phyloP scores from a whole-genome alignment of 768 basidiomycete species.

The Trametes meyenii region DNA sequence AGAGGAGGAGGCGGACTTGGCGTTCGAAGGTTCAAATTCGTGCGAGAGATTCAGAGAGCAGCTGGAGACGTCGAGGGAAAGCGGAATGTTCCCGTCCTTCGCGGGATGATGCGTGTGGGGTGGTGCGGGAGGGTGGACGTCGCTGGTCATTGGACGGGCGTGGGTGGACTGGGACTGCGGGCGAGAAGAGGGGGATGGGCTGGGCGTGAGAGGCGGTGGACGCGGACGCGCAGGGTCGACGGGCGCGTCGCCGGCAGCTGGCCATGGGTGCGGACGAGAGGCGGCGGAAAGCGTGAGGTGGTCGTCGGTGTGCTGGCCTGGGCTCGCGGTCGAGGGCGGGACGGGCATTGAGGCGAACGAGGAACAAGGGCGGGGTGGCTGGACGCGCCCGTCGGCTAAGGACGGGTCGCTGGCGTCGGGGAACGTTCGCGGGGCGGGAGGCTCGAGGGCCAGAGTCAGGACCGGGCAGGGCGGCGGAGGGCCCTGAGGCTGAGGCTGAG shows the following conservation, averaged over 20 bases:
- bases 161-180: too few relatives aligned
- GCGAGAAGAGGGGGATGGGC: too few relatives aligned
- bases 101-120: slow-evolving; percentile 20
- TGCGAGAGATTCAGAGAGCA: neutral
- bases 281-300: too few relatives aligned
- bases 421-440: slow-evolving; percentile 13
- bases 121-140: neutral
- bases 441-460: neutral
- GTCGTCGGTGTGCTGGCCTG: too few relatives aligned
- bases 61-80: neutral
- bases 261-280: too few relatives aligned
- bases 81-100: slow-evolving; percentile 13
- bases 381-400: neutral
- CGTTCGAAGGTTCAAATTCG: too few relatives aligned
- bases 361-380: neutral
- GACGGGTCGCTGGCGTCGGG: neutral
- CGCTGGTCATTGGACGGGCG: neutral
- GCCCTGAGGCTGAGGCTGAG: neutral
- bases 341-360: neutral
- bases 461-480: neutral
- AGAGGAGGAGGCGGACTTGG: too few relatives aligned
- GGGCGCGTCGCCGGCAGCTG: too few relatives aligned
- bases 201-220: too few relatives aligned
- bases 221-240: too few relatives aligned
- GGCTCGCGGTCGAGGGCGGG: neutral